Base-by-base conservation (phyloP, 495 filamentous ascomycete genomes). In the Penicillium malachiteum region DNA sequence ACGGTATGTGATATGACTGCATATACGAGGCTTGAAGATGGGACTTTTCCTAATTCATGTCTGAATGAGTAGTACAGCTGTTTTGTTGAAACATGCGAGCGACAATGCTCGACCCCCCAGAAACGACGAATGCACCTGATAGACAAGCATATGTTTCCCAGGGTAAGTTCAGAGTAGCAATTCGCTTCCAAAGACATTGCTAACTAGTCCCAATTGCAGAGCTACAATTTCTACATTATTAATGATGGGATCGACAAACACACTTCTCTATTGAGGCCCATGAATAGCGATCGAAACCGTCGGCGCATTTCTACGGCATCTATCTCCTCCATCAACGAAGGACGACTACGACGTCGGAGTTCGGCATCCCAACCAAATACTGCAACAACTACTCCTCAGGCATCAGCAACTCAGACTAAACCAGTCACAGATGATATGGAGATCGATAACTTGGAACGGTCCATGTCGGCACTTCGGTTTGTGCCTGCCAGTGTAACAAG, bases 141-240 rank as follows among this genome's bases (percentile, higher is more conserved):
- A 54, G 93, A 96, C 69, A 97, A 96, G 71, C 94, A 98, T 63
- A 83, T 88, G 77, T 98, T 94, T 69, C 94, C 93, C 5, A 86
- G 83, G 72, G 82, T 83, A 71, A 62, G 49, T 14, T 16, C 13
- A 33, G 7, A 9, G 13, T 13, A 14, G 21, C 17, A 6, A 32
- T 26, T 40, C 18, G 37, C 3, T 39, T 30, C 33, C 1, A 44
- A 11, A 32, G 11, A 35, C 31, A 26, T 26, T 26, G 21, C 21
- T 64, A 18, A 21, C 11, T 7, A 44, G 17, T 26, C 2, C 33
- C 18, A n/a, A 41, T n/a, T 26, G 11, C 47, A 84, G 79, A 88
- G 89, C 55, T 98, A 92, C 66, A 93, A 97, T 66, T 97, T 96
- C 68, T 84, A 82, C 18, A 82, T 97, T 32, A 86, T 96, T 0